A percentile compares a stretch with the other conserved stretches of the same genome.
These are phyloP conservation scores for Capsicum rhomboideum DNA, from an alignment of 257 asterid species.

Conservation along the genomic window DNA sequence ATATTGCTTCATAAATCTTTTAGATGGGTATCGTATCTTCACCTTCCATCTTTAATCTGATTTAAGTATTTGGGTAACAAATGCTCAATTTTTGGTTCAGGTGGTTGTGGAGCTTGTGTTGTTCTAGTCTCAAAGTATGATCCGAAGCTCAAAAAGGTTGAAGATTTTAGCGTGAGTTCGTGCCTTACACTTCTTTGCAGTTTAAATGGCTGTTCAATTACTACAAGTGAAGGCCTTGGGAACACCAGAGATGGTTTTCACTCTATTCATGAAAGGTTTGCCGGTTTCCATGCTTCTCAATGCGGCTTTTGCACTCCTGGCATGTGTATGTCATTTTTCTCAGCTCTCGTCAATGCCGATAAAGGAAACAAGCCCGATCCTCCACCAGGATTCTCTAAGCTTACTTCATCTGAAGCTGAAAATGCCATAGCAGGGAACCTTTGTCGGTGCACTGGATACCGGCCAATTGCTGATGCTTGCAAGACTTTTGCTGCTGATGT, in stretches of 20 bases:
- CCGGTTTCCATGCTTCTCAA: slow-evolving; percentile 78
- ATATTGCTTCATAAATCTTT: not conserved
- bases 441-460: slow-evolving; percentile 73
- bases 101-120: slow-evolving; percentile 87
- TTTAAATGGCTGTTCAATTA: slow-evolving; percentile 49
- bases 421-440: slow-evolving; percentile 55
- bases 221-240: slow-evolving; percentile 78
- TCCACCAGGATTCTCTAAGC: slow-evolving; percentile 48
- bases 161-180: slow-evolving; percentile 41
- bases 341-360: slow-evolving; percentile 55
- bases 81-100: slow-evolving; percentile 1
- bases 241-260: slow-evolving; percentile 68
- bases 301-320: slow-evolving; percentile 88
- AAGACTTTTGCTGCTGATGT: slow-evolving; percentile 56
- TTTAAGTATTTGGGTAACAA: not conserved
- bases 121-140: slow-evolving; percentile 58
- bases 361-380: slow-evolving; percentile 24
- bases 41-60: not conserved
- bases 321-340: slow-evolving; percentile 62
- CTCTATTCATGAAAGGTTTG: slow-evolving; percentile 62
- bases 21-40: not conserved
- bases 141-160: slow-evolving; percentile 22
- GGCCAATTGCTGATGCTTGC: slow-evolving; percentile 77
- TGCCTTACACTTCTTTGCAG: slow-evolving; percentile 75
- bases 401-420: slow-evolving; percentile 62